Percentiles rank a stretch among this genome's conserved stretches.
These are phyloP conservation scores for Solanum boliviense DNA, from an alignment of 257 asterid species.

Conservation along the genomic window DNA sequence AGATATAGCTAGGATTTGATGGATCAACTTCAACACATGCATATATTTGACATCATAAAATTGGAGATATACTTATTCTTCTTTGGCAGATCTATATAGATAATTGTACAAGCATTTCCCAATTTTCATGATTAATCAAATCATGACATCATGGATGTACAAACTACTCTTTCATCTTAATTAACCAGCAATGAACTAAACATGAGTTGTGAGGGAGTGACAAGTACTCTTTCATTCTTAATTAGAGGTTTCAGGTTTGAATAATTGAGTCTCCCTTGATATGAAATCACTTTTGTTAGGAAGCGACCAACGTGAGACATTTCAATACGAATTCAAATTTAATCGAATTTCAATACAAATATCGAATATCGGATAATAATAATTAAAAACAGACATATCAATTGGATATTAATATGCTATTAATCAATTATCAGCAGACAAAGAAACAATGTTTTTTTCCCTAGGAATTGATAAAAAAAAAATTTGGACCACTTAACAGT, in stretches of 20 bases:
- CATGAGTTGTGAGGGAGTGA: neutral
- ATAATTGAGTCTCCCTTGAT: neutral
- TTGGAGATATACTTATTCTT: neutral
- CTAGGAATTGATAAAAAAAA: neutral
- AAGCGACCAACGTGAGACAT: accelerated
- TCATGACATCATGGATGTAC: neutral
- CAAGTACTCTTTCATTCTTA: neutral
- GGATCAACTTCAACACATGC: neutral
- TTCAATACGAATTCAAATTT: neutral
- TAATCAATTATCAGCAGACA: neutral
- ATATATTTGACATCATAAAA: neutral
- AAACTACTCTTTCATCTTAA: neutral
- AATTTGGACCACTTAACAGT: neutral
- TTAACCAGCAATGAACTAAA: neutral
- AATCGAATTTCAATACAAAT: neutral
- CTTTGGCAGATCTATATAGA: neutral
- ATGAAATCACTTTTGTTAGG: accelerated
- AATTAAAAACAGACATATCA: neutral
- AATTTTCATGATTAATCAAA: neutral
- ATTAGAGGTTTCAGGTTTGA: neutral
- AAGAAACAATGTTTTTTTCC: neutral
- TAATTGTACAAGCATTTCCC: neutral
- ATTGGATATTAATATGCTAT: neutral
- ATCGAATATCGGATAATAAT: neutral
- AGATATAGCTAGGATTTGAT: neutral